Conservation (phyloP, 306 rosid species). For the Cucurbita argyrosperma region DNA sequence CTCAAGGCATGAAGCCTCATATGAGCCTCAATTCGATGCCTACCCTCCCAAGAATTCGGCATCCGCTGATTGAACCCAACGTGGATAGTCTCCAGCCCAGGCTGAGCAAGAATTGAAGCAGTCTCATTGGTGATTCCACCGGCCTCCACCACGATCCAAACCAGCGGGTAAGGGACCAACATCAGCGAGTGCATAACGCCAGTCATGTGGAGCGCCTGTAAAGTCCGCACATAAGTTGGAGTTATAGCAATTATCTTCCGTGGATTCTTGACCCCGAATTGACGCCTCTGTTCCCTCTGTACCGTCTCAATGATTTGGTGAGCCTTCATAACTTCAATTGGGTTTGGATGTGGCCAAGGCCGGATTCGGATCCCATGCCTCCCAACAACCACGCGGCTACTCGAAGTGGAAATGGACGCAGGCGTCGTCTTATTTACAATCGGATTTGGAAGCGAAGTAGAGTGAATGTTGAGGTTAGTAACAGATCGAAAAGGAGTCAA, state of each 20-base stretch:
- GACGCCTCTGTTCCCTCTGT: slow-evolving; percentile 76
- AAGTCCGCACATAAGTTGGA: slow-evolving; percentile 81
- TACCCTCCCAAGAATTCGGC: slow-evolving; percentile 75
- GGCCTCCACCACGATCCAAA: slow-evolving; percentile 94
- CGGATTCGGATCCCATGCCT: slow-evolving; percentile 99
- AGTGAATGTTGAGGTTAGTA: slow-evolving; percentile 23
- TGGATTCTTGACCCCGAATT: slow-evolving; percentile 76
- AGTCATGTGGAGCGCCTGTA: slow-evolving; percentile 80
- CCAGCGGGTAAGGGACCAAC: slow-evolving; percentile 72
- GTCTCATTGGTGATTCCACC: slow-evolving; percentile 84
- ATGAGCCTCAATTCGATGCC: slow-evolving; percentile 66
- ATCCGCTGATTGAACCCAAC: slow-evolving; percentile 45
- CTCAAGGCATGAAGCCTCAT: slow-evolving; percentile 88
- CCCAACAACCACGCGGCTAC: slow-evolving; percentile 83
- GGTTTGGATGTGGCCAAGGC: slow-evolving; percentile 99
- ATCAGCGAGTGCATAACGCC: slow-evolving; percentile 93
- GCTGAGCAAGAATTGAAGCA: slow-evolving; percentile 51
- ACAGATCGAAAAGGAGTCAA: slow-evolving; percentile 55
- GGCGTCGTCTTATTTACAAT: slow-evolving; percentile 25
- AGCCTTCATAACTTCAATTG: slow-evolving; percentile 88
- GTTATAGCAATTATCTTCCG: slow-evolving; percentile 58
- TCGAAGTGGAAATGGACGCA: slow-evolving; percentile 9
- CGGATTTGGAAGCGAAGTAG: slow-evolving; percentile 14
- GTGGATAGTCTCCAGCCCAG: slow-evolving; percentile 61
- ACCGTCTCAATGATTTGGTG: slow-evolving; percentile 80